These are phyloP conservation scores for Aspergillus thermomutatus DNA, from an alignment of 2,329 filamentous ascomycete species.

Conservation along the genomic window DNA sequence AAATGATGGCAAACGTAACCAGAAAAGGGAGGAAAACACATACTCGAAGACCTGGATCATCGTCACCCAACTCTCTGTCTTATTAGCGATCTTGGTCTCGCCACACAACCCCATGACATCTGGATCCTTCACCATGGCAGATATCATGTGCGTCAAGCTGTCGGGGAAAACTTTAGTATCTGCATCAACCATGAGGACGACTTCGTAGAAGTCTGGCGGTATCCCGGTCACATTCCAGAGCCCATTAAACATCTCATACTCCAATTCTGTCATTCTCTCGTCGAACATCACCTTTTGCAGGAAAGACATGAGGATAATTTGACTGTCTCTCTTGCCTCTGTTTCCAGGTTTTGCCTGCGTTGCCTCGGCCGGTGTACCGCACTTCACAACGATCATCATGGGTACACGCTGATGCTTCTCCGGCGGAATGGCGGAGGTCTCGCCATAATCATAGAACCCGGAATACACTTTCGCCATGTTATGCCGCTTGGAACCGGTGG, in stretches of 20 bases:
- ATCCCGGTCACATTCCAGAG: slow-evolving; percentile 99
- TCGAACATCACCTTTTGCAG: slow-evolving; percentile 99
- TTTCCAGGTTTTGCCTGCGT: slow-evolving; percentile 86
- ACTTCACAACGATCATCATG: slow-evolving; percentile 96
- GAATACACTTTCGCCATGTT: slow-evolving; percentile 99
- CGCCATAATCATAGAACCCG: slow-evolving; percentile 96
- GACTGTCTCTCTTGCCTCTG: slow-evolving; percentile 96
- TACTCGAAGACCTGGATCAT: slow-evolving; percentile 98
- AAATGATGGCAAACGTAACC: too few species aligned
- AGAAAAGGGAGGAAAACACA: slow-evolving; percentile 19
- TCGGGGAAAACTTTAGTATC: slow-evolving; percentile 99
- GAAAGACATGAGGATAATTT: slow-evolving; percentile 99
- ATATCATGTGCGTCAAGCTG: slow-evolving; percentile 97
- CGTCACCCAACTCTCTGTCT: slow-evolving; percentile 88
- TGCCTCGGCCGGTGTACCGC: slow-evolving; percentile 84
- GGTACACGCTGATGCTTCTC: slow-evolving; percentile 96
- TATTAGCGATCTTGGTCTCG: slow-evolving; percentile 99
- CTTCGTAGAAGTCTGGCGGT: slow-evolving; percentile 95
- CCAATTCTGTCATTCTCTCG: slow-evolving; percentile 98
- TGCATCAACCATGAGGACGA: slow-evolving; percentile 97
- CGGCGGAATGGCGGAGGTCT: slow-evolving; percentile 69
- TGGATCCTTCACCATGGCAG: slow-evolving; percentile 97
- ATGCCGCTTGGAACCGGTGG: slow-evolving; percentile 93
- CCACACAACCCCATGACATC: slow-evolving; percentile 99
- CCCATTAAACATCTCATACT: slow-evolving; percentile 99